Base-by-base conservation (phyloP, 2,329 filamentous ascomycete genomes). In the Cercospora sp. region DNA sequence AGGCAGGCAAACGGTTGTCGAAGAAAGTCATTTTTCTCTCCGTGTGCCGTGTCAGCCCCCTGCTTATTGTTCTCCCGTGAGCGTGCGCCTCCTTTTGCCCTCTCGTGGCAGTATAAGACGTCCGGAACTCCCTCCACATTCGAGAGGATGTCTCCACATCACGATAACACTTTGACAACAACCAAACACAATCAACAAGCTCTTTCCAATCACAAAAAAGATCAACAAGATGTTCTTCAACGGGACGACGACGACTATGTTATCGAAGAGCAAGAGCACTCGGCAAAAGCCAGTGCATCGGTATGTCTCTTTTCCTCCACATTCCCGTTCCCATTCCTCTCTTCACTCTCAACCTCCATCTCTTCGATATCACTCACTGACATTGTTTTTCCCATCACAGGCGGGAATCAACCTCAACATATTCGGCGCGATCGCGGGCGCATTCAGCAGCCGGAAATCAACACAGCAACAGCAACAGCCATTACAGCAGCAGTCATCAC, bases 341-440 rank as follows among this genome's bases (percentile, higher is more conserved):
- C 10, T 34, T 30, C 13, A 9, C 34, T 37, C 34, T 9, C 8
- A 3, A 2, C 12, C 10, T 18, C 40, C 5, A n/a, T 18, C 40
- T 26, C 21, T 13, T 34, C 3, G 13, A 34, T 3, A 34, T 34
- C 1, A 21, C 13, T 34, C 9, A 13, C 32, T 34, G 12, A 34
- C 32, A 34, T 37, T 37, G 7, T 18, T 37, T 32, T 62, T 1
- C 21, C 26, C n/a, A 40, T 8, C 18, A 6, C 43, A 79, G 78
- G 77, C 77, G 32, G 78, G 78, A n/a, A 68, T 80, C 26, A 80
- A 80, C 59, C 72, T 80, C 18, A 79, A 80, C 71, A 69, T 80
- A 65, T 78, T 79, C 67, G 78, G 75, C 57, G 78, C 78, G 6
- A 49, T 80, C 43, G 70, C 75, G 28, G 78, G 78, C 43, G 74